Base-by-base conservation (phyloP, 768 basidiomycete species). In the Tylopilus sp. region DNA sequence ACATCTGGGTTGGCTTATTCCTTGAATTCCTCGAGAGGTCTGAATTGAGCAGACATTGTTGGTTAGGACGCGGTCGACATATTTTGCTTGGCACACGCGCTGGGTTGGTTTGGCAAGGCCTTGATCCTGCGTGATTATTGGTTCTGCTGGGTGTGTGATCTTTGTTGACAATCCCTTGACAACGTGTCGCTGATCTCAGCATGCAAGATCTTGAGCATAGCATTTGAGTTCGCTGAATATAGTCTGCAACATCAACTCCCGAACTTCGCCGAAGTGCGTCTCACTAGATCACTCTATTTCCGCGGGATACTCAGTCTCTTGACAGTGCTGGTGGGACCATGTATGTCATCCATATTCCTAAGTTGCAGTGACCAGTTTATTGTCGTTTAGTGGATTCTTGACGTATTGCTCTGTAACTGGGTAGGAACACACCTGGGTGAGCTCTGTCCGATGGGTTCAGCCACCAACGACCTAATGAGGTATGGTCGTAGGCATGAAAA, bases 51-150 rank as follows among this genome's bases (percentile, higher is more conserved):
- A 1, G 48, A 57, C 38, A 38, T 44, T 22, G 26, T 44, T 39
- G 38, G 3, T 2, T 56, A 91, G 87, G 79, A 86, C 61, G 87
- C 91, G 4, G 67, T 94, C 26, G 91, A 94, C 63, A 85, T 92
- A 48, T 94, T 94, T 65, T 92, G 90, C 61, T 58, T 93, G 17
- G 91, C 91, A 25, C 91, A 94, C 66, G 72, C 89, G 35, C 65
- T 93, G 43, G 91, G 91, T 6, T 94, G 91, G 91, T 93, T 91
- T 65, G 90, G 91, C 39, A 94, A 94, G 68, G 91, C 91, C 4
- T 79, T 93, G 77, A 86, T 94, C 58, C 69, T 94, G 62, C 81
- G 91, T 21, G 91, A 94, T 62, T 93, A 94, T 62, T 93, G 91
- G 91, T 93, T 92, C 63, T 93, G 91, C 62, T 93, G 91, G 90